Evolutionary conservation across 2,329 filamentous ascomycete genomes (phyloP).

Genomic region (Colletotrichum paranaense): DNA sequence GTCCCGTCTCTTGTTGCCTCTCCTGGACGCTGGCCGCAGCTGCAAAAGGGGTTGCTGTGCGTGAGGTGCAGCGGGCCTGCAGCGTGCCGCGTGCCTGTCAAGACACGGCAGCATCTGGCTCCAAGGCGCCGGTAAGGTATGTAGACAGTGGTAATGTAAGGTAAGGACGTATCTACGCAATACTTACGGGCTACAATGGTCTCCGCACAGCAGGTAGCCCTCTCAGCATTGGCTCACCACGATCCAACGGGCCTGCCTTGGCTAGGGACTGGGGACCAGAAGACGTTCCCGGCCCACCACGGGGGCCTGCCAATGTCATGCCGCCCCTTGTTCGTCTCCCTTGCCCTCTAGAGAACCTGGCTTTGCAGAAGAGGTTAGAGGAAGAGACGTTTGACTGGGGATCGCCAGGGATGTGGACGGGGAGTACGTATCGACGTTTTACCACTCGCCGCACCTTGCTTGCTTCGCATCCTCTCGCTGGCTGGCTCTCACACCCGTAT

Average conservation of each 20-base stretch:
- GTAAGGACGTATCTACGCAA: background rate
- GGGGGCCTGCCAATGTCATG: constrained; percentile 6
- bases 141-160: too few relatives aligned
- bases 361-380: constrained; percentile 4
- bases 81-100: background rate
- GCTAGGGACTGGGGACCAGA: background rate
- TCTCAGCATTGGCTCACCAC: background rate
- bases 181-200: background rate
- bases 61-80: background rate
- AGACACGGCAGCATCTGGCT: background rate
- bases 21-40: background rate
- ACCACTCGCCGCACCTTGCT: constrained; percentile 7
- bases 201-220: background rate
- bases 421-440: constrained; percentile 16
- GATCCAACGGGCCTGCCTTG: constrained; percentile 5
- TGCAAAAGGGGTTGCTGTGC: background rate
- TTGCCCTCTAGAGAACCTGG: background rate
- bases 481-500: background rate
- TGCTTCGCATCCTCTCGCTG: background rate
- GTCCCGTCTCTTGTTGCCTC: background rate
- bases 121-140: background rate
- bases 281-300: background rate
- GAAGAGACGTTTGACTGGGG: constrained; percentile 4
- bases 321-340: constrained; percentile 3
- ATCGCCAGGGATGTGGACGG: background rate